phyloP scores from a whole-genome alignment of 352 stramenopile species.

The Stramenopiles sp. region DNA sequence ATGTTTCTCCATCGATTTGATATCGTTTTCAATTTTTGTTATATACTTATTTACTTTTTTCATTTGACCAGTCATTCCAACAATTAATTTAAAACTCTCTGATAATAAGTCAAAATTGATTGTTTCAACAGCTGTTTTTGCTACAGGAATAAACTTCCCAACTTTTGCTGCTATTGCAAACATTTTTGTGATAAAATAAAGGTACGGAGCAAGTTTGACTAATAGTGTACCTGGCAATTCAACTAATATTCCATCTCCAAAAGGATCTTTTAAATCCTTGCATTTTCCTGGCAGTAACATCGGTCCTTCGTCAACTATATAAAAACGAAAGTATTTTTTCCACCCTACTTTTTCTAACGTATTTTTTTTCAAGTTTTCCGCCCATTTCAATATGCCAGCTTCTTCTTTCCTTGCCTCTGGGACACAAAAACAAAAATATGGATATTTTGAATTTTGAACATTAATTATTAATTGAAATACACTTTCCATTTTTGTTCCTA shows the following conservation, averaged over 20 bases:
- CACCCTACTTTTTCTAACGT: neutral
- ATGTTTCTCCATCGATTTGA: neutral
- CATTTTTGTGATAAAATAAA: neutral
- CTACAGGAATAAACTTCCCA: neutral
- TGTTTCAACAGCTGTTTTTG: neutral
- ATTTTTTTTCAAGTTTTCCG: neutral
- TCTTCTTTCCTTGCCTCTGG: neutral
- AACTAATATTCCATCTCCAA: neutral
- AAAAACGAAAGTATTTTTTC: neutral
- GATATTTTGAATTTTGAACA: neutral
- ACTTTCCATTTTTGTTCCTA: neutral
- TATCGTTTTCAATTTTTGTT: neutral
- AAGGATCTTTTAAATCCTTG: neutral
- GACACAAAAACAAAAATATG: neutral
- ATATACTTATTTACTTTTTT: neutral
- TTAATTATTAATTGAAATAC: neutral
- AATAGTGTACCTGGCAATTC: neutral
- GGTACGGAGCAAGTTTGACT: neutral
- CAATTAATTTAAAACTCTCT: neutral
- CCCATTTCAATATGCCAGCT: neutral
- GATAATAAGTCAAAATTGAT: slow-evolving; percentile 5
- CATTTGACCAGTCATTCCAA: neutral
- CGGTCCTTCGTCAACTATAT: neutral
- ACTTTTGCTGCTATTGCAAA: neutral
- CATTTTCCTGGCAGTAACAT: neutral